Evolutionary conservation across 176 grass and related monocot genomes (phyloP), one percentile per base, ranked within the genome.

Genomic region (Olyra latifolia): DNA sequence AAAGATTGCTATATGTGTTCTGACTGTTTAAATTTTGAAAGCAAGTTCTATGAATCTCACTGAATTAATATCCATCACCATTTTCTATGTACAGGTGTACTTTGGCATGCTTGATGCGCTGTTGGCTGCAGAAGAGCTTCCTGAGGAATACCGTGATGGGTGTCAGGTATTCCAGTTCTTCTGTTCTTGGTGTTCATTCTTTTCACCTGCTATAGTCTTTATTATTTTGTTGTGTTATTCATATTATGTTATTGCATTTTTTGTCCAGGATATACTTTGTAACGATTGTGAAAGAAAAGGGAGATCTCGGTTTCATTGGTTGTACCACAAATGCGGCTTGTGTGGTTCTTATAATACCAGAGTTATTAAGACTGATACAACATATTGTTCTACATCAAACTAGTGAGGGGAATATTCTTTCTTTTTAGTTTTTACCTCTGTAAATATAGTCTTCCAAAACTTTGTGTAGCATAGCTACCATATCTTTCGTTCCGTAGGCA

Each of bases 101-200:
- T 99, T 99, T 80, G 97, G 97, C 59, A 99, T 99, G 97, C 90
- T 99, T 80, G 97, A 99, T 90, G 93, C 97, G 8, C 81, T 99
- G 84, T 75, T 99, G 71, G 93, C 97, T 83, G 85, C 97, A 41
- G 97, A 99, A 87, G 88, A 88, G 41, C 97, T 99, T 79, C 97
- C 93, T 0, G 97, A 99, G 58, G 97, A 99, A 72, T 99, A 99
- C 68, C 77, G 84, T 1, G 97, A 96, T 65, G 58, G 93, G 72
- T 99, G 93, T 78, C 97, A 99, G 93, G 97, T 99, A 77, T 66
- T 62, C 61, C 65, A 56, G 41, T 62, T 91, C 29, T 55, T 63
- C 39, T 63, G 19, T 66, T 79, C 24, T 65, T 91, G 57, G 0
- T 83, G 67, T 75, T 62, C 28, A 47, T 78, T 62, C 2, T 53